These are phyloP conservation scores for Mortierella hygrophila DNA, from an alignment of 192 early-diverging fungal species.

Conservation along the genomic window DNA sequence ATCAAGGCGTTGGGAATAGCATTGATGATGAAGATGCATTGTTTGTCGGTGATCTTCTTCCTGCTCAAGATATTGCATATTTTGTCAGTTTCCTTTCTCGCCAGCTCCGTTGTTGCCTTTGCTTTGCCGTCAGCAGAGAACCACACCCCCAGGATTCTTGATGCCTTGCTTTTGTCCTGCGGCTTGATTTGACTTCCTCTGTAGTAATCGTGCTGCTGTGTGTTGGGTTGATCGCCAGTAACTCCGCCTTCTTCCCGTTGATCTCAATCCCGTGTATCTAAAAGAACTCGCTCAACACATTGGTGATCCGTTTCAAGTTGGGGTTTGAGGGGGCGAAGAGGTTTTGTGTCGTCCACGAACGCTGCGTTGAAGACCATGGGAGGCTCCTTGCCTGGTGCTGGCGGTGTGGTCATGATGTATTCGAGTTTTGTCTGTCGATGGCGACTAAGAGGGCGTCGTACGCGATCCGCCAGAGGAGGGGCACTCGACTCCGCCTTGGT, in stretches of 20 bases:
- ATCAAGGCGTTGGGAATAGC: slow-evolving; percentile 11
- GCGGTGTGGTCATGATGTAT: background rate
- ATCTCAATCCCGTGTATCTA: slow-evolving; percentile 21
- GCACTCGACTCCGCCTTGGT: slow-evolving; percentile 34
- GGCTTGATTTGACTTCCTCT: background rate
- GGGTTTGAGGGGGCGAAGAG: background rate
- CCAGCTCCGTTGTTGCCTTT: background rate
- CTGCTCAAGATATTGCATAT: background rate
- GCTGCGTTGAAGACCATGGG: background rate
- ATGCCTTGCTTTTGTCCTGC: background rate
- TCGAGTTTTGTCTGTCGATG: background rate
- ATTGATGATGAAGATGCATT: slow-evolving; percentile 33
- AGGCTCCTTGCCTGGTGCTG: background rate
- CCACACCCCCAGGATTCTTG: slow-evolving; percentile 11
- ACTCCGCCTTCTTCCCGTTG: slow-evolving; percentile 39
- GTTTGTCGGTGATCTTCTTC: slow-evolving; percentile 31
- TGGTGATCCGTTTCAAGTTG: background rate
- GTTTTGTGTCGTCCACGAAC: slow-evolving; percentile 26
- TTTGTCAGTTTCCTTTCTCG: background rate
- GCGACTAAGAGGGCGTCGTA: slow-evolving; percentile 14
- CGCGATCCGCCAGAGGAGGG: slow-evolving; percentile 10
- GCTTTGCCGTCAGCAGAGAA: slow-evolving; percentile 11
- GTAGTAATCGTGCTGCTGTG: background rate
- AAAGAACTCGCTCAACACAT: slow-evolving; percentile 9
- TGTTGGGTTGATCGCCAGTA: slow-evolving; percentile 12